A percentile compares a stretch with the other conserved stretches of the same genome.
phyloP scores from a whole-genome alignment of 345 rosid genomes.

The Melaleuca quinquenervia region DNA sequence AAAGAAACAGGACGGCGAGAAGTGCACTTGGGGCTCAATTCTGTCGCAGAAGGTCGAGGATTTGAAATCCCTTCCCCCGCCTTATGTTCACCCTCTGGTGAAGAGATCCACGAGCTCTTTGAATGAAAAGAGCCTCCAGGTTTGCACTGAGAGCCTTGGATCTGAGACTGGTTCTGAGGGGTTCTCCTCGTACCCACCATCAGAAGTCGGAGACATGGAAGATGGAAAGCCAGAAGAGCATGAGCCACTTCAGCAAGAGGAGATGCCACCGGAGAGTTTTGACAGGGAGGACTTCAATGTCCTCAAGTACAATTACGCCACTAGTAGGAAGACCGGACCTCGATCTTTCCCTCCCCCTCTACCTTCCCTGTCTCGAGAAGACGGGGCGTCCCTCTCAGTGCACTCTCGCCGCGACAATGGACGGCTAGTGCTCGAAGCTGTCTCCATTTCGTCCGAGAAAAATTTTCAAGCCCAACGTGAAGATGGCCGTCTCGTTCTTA shows the following conservation, averaged over 20 bases:
- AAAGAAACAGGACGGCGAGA: not conserved
- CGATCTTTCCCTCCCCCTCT: conserved; percentile 80
- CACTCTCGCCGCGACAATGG: conserved; percentile 80
- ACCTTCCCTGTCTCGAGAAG: conserved; percentile 41
- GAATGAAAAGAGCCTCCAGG: conserved; percentile 67
- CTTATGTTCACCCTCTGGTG: conserved; percentile 72
- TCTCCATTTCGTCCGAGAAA: conserved; percentile 51
- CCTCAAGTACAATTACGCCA: not conserved
- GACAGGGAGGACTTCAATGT: not conserved
- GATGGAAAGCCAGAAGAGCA: conserved; percentile 18
- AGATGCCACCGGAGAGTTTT: not conserved
- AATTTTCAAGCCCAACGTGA: conserved; percentile 73
- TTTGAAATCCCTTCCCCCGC: conserved; percentile 23
- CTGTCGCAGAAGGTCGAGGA: conserved; percentile 34
- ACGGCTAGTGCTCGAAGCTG: conserved; percentile 79
- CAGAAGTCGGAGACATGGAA: conserved; percentile 42
- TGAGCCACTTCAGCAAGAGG: not conserved
- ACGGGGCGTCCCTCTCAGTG: conserved; percentile 56
- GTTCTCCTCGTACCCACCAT: conserved; percentile 53
- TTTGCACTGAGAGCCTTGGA: conserved; percentile 98
- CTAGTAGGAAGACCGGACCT: conserved; percentile 12
- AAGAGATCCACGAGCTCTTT: conserved; percentile 48
- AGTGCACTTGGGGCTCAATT: conserved; percentile 49
- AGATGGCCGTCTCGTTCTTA: conserved; percentile 80
- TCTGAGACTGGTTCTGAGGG: conserved; percentile 94